Conservation (phyloP, 78 protist species). For the Emiliania huxleyi region DNA sequence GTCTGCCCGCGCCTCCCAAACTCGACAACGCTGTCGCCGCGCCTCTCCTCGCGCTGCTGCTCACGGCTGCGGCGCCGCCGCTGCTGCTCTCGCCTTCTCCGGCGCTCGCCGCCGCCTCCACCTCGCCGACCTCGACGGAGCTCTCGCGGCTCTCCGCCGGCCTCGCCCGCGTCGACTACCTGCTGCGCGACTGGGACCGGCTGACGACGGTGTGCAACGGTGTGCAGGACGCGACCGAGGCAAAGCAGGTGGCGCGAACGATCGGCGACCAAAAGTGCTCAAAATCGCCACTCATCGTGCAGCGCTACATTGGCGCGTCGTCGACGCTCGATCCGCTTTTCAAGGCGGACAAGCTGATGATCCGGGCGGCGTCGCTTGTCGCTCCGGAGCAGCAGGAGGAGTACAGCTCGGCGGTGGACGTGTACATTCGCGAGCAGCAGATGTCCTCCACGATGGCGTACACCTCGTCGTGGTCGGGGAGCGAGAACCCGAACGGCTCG, state of each 20-base stretch:
- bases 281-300: not conserved
- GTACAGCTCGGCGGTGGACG: not conserved
- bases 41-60: no score
- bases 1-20: no score
- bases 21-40: no score
- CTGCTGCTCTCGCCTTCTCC: not conserved
- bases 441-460: not conserved
- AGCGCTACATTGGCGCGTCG: not conserved
- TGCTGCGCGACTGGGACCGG: not conserved
- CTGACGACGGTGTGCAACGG: not conserved
- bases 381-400: not conserved
- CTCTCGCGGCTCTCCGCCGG: not conserved
- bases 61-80: no score
- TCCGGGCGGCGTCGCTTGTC: not conserved
- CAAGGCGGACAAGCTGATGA: conserved; percentile 13
- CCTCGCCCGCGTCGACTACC: not conserved
- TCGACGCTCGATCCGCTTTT: not conserved
- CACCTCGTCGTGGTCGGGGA: not conserved
- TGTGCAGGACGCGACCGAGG: not conserved
- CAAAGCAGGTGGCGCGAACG: not conserved
- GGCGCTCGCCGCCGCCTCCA: not conserved
- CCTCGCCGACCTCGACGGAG: not conserved
- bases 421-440: not conserved
- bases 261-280: not conserved
- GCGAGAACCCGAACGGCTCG: not conserved